A percentile compares a stretch with the other conserved stretches of the same genome.
These are phyloP conservation scores for Arctostaphylos glauca DNA, from an alignment of 148 eudicot species.

Conservation along the genomic window DNA sequence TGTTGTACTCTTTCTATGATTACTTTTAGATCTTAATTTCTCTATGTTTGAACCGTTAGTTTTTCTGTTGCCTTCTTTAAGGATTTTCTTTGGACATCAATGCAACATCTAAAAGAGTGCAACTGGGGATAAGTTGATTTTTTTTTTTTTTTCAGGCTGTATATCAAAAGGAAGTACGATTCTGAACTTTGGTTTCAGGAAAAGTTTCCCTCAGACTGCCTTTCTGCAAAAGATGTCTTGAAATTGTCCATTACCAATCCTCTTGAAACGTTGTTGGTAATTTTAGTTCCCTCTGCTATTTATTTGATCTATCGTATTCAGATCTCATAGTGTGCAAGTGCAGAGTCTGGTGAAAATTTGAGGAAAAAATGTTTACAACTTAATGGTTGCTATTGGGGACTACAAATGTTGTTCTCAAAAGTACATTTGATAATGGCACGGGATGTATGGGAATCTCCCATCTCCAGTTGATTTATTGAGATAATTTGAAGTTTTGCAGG, in stretches of 20 bases:
- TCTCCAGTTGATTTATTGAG: slow-evolving; percentile 12
- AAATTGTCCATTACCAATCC: slow-evolving; percentile 53
- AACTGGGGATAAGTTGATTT: not conserved
- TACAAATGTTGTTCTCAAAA: not conserved
- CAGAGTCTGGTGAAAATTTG: not conserved
- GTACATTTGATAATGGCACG: not conserved
- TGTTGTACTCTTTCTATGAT: too few relatives aligned
- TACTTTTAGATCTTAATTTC: not conserved
- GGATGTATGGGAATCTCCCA: not conserved
- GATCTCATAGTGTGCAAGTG: not conserved
- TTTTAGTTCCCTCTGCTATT: slow-evolving; percentile 16
- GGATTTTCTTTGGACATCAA: not conserved
- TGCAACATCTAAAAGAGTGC: not conserved
- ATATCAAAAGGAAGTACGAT: slow-evolving; percentile 59
- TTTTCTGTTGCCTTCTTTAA: not conserved
- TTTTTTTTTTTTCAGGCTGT: slow-evolving; percentile 36
- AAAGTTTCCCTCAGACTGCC: slow-evolving; percentile 37
- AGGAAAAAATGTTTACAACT: not conserved
- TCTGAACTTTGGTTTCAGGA: slow-evolving; percentile 71
- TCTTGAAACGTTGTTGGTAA: slow-evolving; percentile 66
- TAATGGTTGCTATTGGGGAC: not conserved
- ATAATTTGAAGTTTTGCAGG: slow-evolving; percentile 47
- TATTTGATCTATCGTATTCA: not conserved
- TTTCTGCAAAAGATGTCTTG: slow-evolving; percentile 68
- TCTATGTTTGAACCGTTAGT: not conserved